A percentile compares a stretch with the other conserved stretches of the same genome.
Conservation (phyloP, 805 yeast species). For the Ogataea paraovalis region DNA sequence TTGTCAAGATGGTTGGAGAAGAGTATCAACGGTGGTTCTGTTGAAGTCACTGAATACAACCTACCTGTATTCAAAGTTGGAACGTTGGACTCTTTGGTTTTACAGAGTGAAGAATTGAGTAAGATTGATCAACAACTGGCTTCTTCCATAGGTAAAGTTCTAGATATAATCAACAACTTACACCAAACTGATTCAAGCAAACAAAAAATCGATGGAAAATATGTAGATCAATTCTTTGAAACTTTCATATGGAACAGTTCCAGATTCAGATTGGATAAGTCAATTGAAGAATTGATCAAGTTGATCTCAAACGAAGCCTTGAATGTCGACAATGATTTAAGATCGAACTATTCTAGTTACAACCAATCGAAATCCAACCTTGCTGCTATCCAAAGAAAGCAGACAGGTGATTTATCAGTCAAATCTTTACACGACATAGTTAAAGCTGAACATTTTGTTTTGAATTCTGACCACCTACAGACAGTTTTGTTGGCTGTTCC, state of each 20-base stretch:
- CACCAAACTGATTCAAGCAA: conserved; percentile 29
- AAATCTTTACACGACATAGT: conserved; percentile 89
- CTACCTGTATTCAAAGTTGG: conserved; percentile 91
- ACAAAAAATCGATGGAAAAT: conserved; percentile 35
- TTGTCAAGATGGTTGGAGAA: conserved; percentile 49
- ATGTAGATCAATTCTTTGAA: conserved; percentile 63
- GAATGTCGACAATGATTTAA: conserved; percentile 80
- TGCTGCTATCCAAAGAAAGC: conserved; percentile 86
- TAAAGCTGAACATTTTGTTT: conserved; percentile 74
- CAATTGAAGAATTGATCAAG: conserved; percentile 71
- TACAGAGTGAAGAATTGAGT: conserved; percentile 83
- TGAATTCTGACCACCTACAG: conserved; percentile 79
- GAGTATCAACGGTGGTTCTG: conserved; percentile 52
- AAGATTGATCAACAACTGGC: conserved; percentile 80
- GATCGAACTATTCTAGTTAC: conserved; percentile 68
- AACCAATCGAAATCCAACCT: conserved; percentile 79
- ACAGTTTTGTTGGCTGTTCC: conserved; percentile 92
- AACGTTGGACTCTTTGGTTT: conserved; percentile 85
- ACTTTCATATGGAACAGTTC: conserved; percentile 83
- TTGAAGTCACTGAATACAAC: conserved; percentile 51
- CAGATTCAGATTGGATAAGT: conserved; percentile 79
- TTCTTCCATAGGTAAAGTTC: conserved; percentile 63
- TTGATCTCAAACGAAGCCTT: conserved; percentile 71
- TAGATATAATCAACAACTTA: conserved; percentile 62
- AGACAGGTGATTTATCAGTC: conserved; percentile 89